These are phyloP conservation scores for Sugiyamaella neomexicana DNA, from an alignment of 1,139 yeast genomes.

Conservation along the genomic window DNA sequence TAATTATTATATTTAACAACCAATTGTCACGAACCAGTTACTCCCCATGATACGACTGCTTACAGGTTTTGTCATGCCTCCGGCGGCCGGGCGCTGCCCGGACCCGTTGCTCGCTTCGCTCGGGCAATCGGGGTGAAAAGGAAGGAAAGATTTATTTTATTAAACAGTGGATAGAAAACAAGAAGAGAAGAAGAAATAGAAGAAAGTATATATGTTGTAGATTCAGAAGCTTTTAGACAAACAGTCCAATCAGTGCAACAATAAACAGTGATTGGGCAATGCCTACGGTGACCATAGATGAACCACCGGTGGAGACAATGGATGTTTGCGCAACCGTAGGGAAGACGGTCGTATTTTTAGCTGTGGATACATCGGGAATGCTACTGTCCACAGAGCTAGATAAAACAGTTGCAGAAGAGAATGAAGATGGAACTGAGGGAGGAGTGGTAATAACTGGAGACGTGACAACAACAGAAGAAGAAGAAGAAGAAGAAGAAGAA, in stretches of 20 bases:
- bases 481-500: not conserved
- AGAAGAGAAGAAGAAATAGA: not conserved
- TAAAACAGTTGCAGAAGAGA: not conserved
- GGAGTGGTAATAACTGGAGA: not conserved
- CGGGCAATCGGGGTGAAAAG: not conserved
- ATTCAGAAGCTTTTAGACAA: not conserved
- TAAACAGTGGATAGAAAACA: not conserved
- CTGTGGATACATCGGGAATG: not conserved
- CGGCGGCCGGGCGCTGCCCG: not conserved
- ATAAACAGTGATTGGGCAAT: not conserved
- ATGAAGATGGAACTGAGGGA: not conserved
- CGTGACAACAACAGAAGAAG: not conserved
- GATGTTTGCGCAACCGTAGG: slow-evolving; percentile 7
- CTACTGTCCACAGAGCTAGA: not conserved
- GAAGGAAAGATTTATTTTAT: not conserved
- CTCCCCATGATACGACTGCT: no score
- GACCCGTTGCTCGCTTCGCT: not conserved
- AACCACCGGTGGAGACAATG: slow-evolving; percentile 5
- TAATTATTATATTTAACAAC: no score
- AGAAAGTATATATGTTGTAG: no score
- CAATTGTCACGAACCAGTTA: no score
- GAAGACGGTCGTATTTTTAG: not conserved
- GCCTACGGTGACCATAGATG: slow-evolving; percentile 3
- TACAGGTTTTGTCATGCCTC: not conserved
- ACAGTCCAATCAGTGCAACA: not conserved